Conservation (phyloP, 352 stramenopile species). For the Phytopythium ostracodes region DNA sequence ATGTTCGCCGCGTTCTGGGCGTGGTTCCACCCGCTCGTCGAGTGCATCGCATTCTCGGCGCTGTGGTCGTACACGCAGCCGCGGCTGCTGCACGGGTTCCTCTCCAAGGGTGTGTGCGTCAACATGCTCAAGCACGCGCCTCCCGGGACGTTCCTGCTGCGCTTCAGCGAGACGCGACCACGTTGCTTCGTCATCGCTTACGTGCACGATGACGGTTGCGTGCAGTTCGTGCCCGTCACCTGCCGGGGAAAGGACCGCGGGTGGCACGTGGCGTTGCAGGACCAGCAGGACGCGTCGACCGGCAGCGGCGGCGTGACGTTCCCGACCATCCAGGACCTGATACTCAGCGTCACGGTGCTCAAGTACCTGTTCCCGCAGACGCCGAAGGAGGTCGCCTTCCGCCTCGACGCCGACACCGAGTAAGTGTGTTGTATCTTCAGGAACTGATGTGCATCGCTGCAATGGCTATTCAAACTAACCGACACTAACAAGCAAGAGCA, state of each 20-base stretch:
- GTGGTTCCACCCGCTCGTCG: constrained; percentile 68
- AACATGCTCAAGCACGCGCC: constrained; percentile 68
- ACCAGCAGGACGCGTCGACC: constrained; percentile 3
- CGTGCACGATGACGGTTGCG: constrained; percentile 47
- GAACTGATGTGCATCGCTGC: too few relatives aligned
- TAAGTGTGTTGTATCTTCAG: constrained; percentile 4
- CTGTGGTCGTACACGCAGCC: constrained; percentile 73
- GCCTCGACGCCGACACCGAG: constrained; percentile 9
- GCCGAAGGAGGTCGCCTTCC: constrained; percentile 68
- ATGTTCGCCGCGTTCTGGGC: constrained; percentile 76
- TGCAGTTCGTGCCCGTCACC: constrained; percentile 77
- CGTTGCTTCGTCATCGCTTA: constrained; percentile 73
- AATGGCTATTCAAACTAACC: not conserved
- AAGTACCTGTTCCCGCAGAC: constrained; percentile 79
- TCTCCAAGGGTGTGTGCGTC: constrained; percentile 76
- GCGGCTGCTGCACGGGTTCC: constrained; percentile 74
- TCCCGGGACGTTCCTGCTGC: constrained; percentile 71
- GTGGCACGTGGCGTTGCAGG: constrained; percentile 65
- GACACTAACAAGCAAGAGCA: not conserved
- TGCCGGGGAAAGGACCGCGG: constrained; percentile 30
- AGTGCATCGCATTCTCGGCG: constrained; percentile 52
- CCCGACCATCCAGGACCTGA: constrained; percentile 57
- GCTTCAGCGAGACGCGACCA: constrained; percentile 70
- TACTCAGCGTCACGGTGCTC: constrained; percentile 73
- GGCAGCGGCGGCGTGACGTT: constrained; percentile 46